These are phyloP conservation scores for Saraca asoca DNA, from an alignment of 331 rosid genomes.

Conservation along the genomic window DNA sequence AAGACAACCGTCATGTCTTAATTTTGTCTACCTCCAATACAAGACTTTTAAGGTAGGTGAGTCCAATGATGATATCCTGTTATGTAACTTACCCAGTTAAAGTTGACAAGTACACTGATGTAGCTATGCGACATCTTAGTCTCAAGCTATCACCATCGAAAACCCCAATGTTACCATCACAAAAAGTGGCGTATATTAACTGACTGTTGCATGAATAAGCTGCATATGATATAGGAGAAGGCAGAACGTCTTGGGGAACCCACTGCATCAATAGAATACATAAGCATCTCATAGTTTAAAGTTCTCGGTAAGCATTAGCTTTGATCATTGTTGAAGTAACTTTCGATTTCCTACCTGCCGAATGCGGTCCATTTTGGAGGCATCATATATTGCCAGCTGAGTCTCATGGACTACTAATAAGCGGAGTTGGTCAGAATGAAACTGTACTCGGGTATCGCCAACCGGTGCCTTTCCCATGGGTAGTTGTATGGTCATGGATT, in stretches of 20 bases:
- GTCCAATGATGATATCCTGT: not conserved
- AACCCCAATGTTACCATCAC: slow-evolving; percentile 66
- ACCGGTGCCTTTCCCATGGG: slow-evolving; percentile 48
- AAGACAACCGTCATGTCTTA: not conserved
- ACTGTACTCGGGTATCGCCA: slow-evolving; percentile 64
- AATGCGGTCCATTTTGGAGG: slow-evolving; percentile 48
- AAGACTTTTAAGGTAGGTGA: not conserved
- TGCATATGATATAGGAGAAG: slow-evolving; percentile 64
- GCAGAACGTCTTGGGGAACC: slow-evolving; percentile 50
- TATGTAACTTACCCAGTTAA: slow-evolving; percentile 24
- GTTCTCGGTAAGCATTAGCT: not conserved
- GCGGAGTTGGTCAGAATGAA: slow-evolving; percentile 60
- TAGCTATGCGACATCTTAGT: slow-evolving; percentile 57
- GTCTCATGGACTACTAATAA: slow-evolving; percentile 65
- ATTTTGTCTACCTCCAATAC: not conserved
- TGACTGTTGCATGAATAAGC: slow-evolving; percentile 69
- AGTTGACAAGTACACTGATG: slow-evolving; percentile 58
- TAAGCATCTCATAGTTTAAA: slow-evolving; percentile 24
- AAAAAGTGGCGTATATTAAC: slow-evolving; percentile 65
- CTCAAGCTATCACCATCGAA: slow-evolving; percentile 56
- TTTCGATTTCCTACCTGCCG: slow-evolving; percentile 36
- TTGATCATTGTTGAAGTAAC: not conserved
- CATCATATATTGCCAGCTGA: slow-evolving; percentile 68
- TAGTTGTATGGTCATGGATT: slow-evolving; percentile 49
- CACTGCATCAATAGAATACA: slow-evolving; percentile 43